Base-by-base conservation (phyloP, 2,329 filamentous ascomycete genomes). In the Neofusicoccum laricinum region DNA sequence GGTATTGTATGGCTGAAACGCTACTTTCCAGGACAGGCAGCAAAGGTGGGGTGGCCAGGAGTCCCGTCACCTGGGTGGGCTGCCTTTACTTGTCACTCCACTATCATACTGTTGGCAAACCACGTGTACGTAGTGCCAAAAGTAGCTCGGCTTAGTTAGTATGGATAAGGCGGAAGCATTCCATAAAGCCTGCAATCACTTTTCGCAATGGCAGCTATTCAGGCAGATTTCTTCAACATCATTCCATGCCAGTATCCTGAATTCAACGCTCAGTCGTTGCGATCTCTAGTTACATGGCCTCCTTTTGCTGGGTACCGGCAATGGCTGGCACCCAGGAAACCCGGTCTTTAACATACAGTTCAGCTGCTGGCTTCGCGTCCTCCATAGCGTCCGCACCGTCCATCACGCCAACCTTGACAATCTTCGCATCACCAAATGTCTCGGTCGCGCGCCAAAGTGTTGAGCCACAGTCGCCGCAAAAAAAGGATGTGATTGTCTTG, bases 401-500 rank as follows among this genome's bases (percentile, higher is more conserved):
- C 1, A 65, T 36, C 4, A 38, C 21, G 32, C 64, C 57, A 8
- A 19, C 49, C 57, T 65, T 65, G 21, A 65, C 40, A 21, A 61
- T 41, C 36, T 17, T 41, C 2, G 40, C 21, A 17, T 50, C 57
- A 11, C 57, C 38, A 41, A 65, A 38, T 15, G 51, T 41, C 14
- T 48, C 40, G 21, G 21, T 38, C 57, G 25, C 17, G 21, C 49
- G 48, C 36, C 34, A 65, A 21, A 51, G 25, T 3, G 43, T 38
- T 1, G 64, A 45, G 45, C 64, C 64, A 49, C 64, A 65, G 12
- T 62, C 48, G 32, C n/a, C 15, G 46, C 48, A 88, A 77, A 88
- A 88, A 73, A 82, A 74, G 55, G 81, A 82, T 2, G 80, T 85
- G 66, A 88, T 80, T 2, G 73, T 75, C 49, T 84, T 84, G 30